Conservation (phyloP, 1,139 yeast species). For the Taiozyma onychis region DNA sequence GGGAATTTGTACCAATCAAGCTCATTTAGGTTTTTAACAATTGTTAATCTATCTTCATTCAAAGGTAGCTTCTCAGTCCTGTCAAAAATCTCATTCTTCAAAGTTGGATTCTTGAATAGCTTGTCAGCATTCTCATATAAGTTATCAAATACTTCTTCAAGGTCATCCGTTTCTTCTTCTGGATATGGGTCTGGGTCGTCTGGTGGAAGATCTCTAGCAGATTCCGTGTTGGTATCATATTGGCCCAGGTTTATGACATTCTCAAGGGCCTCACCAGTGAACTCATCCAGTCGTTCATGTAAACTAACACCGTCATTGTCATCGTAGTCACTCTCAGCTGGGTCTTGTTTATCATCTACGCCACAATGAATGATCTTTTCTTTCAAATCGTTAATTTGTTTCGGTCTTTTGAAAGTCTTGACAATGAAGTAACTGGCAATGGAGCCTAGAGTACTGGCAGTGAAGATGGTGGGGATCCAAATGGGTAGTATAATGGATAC, state of each 20-base stretch:
- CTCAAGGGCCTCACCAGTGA: constrained; percentile 17
- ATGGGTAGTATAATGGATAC: constrained; percentile 40
- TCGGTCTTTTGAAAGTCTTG: constrained; percentile 13
- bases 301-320: constrained; percentile 1
- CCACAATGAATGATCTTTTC: constrained; percentile 13
- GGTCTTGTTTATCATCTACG: constrained; percentile 1
- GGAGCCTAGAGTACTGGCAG: constrained; percentile 35
- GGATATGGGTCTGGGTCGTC: neutral
- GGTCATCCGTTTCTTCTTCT: constrained; percentile 2
- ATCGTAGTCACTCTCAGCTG: neutral
- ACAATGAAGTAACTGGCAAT: constrained; percentile 20
- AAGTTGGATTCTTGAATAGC: constrained; percentile 15
- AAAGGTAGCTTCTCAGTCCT: constrained; percentile 32
- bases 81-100: constrained; percentile 13
- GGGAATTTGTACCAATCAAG: constrained; percentile 66
- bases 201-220: constrained; percentile 5
- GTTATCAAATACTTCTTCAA: constrained; percentile 7
- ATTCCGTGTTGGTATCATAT: constrained; percentile 16
- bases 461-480: constrained; percentile 49
- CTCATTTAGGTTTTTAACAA: constrained; percentile 44
- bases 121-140: constrained; percentile 7
- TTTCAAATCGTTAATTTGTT: constrained; percentile 4
- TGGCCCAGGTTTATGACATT: constrained; percentile 19
- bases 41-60: constrained; percentile 35
- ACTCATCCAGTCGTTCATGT: constrained; percentile 15